These are phyloP conservation scores for Citrullus colocynthis DNA, from an alignment of 306 rosid species.

Conservation along the genomic window DNA sequence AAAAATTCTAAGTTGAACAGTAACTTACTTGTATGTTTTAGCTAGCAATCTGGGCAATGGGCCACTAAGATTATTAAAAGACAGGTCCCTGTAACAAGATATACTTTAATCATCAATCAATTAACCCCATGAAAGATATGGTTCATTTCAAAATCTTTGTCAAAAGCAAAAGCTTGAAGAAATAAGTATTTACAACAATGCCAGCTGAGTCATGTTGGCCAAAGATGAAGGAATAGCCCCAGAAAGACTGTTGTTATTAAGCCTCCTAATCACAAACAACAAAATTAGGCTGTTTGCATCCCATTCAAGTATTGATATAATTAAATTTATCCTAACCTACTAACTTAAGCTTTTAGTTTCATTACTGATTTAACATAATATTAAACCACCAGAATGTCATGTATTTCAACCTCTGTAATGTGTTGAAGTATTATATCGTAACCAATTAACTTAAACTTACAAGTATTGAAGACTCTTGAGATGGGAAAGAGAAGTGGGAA, in stretches of 20 bases:
- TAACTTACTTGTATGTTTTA: conserved; percentile 70
- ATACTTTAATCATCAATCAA: conserved; percentile 2
- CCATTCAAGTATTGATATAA: no score
- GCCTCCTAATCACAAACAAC: conserved; percentile 37
- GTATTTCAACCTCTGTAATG: no score
- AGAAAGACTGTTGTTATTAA: conserved; percentile 63
- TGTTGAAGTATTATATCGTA: no score
- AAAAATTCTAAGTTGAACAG: not conserved
- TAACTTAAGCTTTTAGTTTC: no score
- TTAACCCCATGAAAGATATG: not conserved
- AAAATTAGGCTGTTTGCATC: not conserved
- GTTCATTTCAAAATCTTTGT: not conserved
- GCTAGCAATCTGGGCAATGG: conserved; percentile 59
- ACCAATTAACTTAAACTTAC: conserved; percentile 19
- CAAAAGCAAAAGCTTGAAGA: conserved; percentile 15
- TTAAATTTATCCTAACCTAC: no score
- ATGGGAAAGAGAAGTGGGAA: conserved; percentile 53
- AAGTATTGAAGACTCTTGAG: conserved; percentile 61
- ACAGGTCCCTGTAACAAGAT: conserved; percentile 55
- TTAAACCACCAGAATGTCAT: no score
- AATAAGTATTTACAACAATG: conserved; percentile 46
- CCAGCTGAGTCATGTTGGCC: conserved; percentile 62
- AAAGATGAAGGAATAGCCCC: conserved; percentile 76
- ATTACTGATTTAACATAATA: no score
- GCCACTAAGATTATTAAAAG: conserved; percentile 73